Conservation (phyloP, 2,329 filamentous ascomycete genomes). For the Diaporthe citrichinensis region DNA sequence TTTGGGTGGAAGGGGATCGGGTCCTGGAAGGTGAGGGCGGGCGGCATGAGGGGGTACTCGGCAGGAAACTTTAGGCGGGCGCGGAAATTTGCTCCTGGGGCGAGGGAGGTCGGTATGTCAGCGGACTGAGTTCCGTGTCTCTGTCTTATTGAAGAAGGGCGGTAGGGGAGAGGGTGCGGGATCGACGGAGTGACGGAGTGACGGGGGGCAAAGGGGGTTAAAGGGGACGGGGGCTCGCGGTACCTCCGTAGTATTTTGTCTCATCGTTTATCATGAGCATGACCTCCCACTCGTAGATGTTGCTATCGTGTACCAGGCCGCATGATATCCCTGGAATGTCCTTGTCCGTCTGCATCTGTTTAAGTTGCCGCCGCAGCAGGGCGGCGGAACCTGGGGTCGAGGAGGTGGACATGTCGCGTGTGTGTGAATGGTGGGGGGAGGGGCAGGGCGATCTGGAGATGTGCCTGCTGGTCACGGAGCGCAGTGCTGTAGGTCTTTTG, state of each 20-base stretch:
- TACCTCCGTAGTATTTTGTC: slow-evolving; percentile 93
- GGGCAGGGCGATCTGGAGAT: not conserved
- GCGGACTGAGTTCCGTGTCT: slow-evolving; percentile 13
- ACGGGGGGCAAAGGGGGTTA: slow-evolving; percentile 15
- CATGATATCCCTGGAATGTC: slow-evolving; percentile 96
- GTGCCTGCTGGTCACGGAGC: not conserved
- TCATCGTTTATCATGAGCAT: slow-evolving; percentile 99
- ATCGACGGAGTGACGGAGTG: slow-evolving; percentile 15
- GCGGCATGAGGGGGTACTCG: slow-evolving; percentile 89
- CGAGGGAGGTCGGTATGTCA: not conserved
- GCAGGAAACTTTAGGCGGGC: slow-evolving; percentile 86
- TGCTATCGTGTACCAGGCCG: slow-evolving; percentile 85
- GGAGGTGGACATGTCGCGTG: slow-evolving; percentile 47
- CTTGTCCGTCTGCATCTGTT: slow-evolving; percentile 92
- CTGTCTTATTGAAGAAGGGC: slow-evolving; percentile 4
- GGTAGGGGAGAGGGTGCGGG: slow-evolving; percentile 6
- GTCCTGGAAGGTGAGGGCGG: slow-evolving; percentile 87
- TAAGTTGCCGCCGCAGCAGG: slow-evolving; percentile 87
- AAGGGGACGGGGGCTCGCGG: slow-evolving; percentile 47
- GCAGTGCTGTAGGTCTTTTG: not conserved
- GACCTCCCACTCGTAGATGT: slow-evolving; percentile 98
- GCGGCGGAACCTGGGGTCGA: slow-evolving; percentile 56
- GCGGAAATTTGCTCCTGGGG: slow-evolving; percentile 89
- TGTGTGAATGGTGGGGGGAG: not conserved
- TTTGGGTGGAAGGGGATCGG: slow-evolving; percentile 95